Base-by-base conservation (phyloP, 1,284 basidiomycete species). In the Boletus mariae region DNA sequence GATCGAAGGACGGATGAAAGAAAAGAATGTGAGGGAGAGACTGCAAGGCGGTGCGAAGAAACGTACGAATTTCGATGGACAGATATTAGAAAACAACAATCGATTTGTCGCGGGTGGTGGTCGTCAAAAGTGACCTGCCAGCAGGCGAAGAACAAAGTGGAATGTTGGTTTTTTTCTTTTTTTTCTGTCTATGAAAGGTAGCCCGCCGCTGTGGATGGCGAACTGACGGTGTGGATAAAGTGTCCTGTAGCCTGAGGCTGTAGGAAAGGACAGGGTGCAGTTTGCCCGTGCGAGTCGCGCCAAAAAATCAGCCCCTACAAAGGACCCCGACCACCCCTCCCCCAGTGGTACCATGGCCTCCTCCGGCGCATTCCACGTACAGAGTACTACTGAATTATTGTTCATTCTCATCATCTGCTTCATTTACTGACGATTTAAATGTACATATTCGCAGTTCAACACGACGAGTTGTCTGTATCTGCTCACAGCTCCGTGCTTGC, bases 71-170 rank as follows among this genome's bases (percentile, higher is more conserved):
- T 75, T 73, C 65, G 72, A 71, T 73, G 73, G 72, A 72, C 68
- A 71, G 68, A 67, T 68, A 64, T 63, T 72, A 57, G 66, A 65
- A 58, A 69, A 66, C 48, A 69, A 62, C 57, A 59, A 58, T 64
- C 63, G 66, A 68, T 71, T 74, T 78, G 71, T 78, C 76, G 81
- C 77, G 81, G 75, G 82, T 76, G 80, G 77, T 80, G 82, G 87
- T 86, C 85, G 84, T 86, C 79, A 86, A 82, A 79, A 82, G 79
- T 81, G 87, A 90, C 87, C 87, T 90, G 87, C 87, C 87, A 88
- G 87, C 87, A 90, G 87, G 87, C 83, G 79, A 80, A 75, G 79
- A 68, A 67, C 57, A 67, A 58, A 56, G 54, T 51, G 59, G 62
- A 59, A 60, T 58, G 58, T 55, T 48, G 47, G 17, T 50, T 65